Percentiles rank a stretch among this genome's conserved stretches.
Conservation (phyloP, 2,329 filamentous ascomycete species). For the Fragosphaeria purpurea region DNA sequence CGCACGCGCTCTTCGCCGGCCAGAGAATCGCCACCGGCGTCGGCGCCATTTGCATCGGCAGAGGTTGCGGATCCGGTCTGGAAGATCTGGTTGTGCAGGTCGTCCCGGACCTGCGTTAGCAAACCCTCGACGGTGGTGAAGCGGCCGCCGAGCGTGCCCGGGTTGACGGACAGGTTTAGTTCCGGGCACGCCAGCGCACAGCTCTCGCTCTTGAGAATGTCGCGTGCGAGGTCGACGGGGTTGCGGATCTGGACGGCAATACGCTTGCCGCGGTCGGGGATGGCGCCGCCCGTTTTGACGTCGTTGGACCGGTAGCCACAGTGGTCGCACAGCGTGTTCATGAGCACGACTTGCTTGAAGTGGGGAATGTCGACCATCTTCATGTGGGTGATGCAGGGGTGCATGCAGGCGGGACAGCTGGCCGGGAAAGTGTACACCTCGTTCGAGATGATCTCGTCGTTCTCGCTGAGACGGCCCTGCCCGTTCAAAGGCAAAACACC, state of each 20-base stretch:
- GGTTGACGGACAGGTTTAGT: constrained; percentile 76
- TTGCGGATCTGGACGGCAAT: constrained; percentile 67
- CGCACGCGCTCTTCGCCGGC: constrained; percentile 50
- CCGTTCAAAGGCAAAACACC: constrained; percentile 40
- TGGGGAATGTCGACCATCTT: constrained; percentile 98
- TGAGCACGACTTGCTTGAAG: constrained; percentile 95
- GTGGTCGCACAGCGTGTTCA: constrained; percentile 83
- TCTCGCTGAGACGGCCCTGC: constrained; percentile 29
- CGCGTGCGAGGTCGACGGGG: constrained; percentile 67
- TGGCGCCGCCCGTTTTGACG: constrained; percentile 91
- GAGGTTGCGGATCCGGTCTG: constrained; percentile 33
- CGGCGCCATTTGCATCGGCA: constrained; percentile 53
- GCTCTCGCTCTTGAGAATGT: constrained; percentile 93
- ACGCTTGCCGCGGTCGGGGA: constrained; percentile 75
- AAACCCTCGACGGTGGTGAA: constrained; percentile 97
- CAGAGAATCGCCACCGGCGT: constrained; percentile 70
- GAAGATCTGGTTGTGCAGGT: constrained; percentile 82
- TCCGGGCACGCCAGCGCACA: constrained; percentile 82
- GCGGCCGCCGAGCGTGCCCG: constrained; percentile 85
- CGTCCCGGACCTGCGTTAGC: constrained; percentile 82
- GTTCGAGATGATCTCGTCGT: constrained; percentile 81
- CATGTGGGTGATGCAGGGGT: constrained; percentile 84
- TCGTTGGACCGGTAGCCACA: constrained; percentile 95
- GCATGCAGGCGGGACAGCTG: constrained; percentile 82
- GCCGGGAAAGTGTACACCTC: constrained; percentile 90